Percentiles rank a stretch among this genome's conserved stretches.
Conservation (phyloP, 257 asterid genomes). For the Ocimum tenuiflorum region DNA sequence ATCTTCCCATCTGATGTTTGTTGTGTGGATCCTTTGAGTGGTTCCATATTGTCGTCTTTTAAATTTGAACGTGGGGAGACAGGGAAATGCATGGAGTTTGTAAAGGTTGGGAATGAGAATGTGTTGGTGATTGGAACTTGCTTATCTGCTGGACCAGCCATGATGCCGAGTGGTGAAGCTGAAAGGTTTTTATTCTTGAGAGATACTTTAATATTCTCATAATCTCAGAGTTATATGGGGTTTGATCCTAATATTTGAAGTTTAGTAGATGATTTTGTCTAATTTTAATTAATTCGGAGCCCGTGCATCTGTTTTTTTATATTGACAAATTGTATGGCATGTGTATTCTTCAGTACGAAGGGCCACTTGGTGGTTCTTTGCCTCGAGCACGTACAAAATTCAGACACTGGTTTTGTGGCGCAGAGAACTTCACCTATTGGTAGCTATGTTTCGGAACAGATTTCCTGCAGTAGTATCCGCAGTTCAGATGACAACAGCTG, state of each 20-base stretch:
- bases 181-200: conserved; percentile 51
- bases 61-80: conserved; percentile 89
- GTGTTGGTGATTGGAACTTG: conserved; percentile 93
- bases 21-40: conserved; percentile 87
- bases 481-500: conserved; percentile 75
- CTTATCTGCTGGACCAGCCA: conserved; percentile 79
- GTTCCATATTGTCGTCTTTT: conserved; percentile 65
- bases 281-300: conserved; percentile 6
- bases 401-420: conserved; percentile 58
- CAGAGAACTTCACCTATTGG: conserved; percentile 57
- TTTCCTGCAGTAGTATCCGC: conserved; percentile 62
- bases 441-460: conserved; percentile 55
- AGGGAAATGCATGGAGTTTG: conserved; percentile 91
- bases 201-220: background rate
- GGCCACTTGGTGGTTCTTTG: conserved; percentile 87
- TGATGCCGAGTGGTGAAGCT: conserved; percentile 98
- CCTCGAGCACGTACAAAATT: conserved; percentile 61
- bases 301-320: conserved; percentile 14
- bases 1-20: conserved; percentile 82
- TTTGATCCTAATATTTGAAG: conserved; percentile 10
- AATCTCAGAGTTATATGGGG: background rate
- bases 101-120: conserved; percentile 65
- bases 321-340: conserved; percentile 7
- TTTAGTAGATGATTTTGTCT: conserved; percentile 5
- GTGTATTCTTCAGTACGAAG: conserved; percentile 55